Evolutionary conservation across 2,329 filamentous ascomycete genomes (phyloP).

Genomic region (Monilinia fructigena): DNA sequence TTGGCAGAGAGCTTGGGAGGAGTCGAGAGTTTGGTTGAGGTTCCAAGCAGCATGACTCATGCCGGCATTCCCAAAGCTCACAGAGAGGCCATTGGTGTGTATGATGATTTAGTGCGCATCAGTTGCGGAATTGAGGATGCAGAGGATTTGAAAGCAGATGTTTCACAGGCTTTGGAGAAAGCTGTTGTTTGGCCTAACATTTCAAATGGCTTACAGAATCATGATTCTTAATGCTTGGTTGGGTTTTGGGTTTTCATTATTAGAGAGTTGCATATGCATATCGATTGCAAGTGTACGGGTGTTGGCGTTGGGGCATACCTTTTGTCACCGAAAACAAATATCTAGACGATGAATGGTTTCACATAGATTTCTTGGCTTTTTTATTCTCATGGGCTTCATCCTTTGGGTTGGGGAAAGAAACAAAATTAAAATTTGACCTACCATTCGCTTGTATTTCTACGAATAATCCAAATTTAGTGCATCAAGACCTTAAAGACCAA

Average conservation of each 20-base stretch:
- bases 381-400: neutral
- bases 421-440: neutral
- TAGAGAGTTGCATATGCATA: neutral
- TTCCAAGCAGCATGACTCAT: conserved; percentile 96
- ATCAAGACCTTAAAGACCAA: neutral
- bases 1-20: conserved; percentile 90
- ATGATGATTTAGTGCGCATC: conserved; percentile 87
- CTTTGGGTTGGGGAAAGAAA: neutral
- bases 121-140: conserved; percentile 94
- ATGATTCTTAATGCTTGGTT: neutral
- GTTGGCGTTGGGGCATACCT: conserved; percentile 15
- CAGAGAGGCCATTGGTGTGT: conserved; percentile 89
- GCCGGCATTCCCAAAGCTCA: conserved; percentile 89
- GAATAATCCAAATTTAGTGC: neutral
- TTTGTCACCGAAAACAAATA: neutral
- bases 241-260: neutral
- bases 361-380: conserved; percentile 8
- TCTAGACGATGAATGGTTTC: neutral
- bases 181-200: conserved; percentile 53
- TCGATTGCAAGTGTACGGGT: neutral
- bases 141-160: conserved; percentile 78
- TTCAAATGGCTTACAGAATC: conserved; percentile 33
- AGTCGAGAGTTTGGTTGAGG: conserved; percentile 86
- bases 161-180: conserved; percentile 77
- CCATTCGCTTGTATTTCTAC: neutral